Evolutionary conservation across 1,139 yeast genomes (phyloP), one percentile per base, ranked within the genome.

Genomic region (Sugiyamaella neomexicana): DNA sequence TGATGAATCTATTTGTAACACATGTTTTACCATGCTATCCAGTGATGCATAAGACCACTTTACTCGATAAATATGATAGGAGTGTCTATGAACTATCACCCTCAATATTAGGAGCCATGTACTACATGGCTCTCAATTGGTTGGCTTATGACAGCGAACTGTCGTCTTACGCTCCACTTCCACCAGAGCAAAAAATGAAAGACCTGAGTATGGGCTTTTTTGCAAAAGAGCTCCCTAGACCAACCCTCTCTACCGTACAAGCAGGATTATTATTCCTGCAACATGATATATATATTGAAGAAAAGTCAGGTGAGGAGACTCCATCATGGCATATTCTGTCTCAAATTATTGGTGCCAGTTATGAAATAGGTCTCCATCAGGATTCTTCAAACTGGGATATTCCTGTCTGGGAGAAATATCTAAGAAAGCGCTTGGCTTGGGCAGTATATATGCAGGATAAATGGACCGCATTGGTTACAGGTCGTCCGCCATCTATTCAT

Each of bases 401-500:
- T 16, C 66, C 66, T 13, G 56, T 43, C 36, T 63, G 66, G 67
- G 67, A 63, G 46, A 62, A 60, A 13, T 56, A 60, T 13, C 44
- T 63, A 34, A 53, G 67, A 20, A 62, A 58, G 40, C 57, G 67
- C 3, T 46, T 63, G 2, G 66, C 65, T 1, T 67, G 70, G 69
- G 67, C 67, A 7, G 53, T 67, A 15, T 67, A 56, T 56, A 60
- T 67, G 20, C 70, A 67, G 42, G 70, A 67, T 40, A 67, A 67
- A 48, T 67, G 70, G 70, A 55, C 63, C 32, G 64, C 70, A 2
- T 51, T 67, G 46, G 58, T 65, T 1, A 52, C 55, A n/a, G 70
- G 70, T 0, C 58, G 70, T 13, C 59, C 68, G 2, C 64, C 70
- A 1, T 57, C 62, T 47, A 67, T 67, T 23, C 59, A 60, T 42